Base-by-base conservation (phyloP, 495 filamentous ascomycete species). In the Hyaloscypha bicolor region DNA sequence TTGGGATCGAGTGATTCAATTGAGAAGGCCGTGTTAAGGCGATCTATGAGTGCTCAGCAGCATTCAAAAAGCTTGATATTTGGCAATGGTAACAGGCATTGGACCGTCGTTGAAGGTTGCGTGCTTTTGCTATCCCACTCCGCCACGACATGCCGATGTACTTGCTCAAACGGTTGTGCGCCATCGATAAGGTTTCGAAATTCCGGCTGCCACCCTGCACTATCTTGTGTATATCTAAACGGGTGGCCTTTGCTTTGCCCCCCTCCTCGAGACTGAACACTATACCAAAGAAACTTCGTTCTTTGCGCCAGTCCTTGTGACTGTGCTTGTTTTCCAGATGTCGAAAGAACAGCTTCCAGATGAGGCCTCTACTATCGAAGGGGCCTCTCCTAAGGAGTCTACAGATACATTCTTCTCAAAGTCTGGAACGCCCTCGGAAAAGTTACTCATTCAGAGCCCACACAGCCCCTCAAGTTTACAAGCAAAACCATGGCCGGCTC, bases 401-500 rank as follows among this genome's bases (percentile, higher is more conserved):
- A 32, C 21, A 32, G n/a, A 55, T 32, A 55, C 42, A 48, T 19
- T 48, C 9, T 14, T 48, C 2, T 19, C 16, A 19, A 19, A 48
- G 42, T 48, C 16, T 19, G 42, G 42, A 48, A 25, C 62, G 32
- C 19, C 48, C 4, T 31, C 48, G 19, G 62, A 55, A n/a, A 63
- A 55, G 45, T 9, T 45, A 53, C 16, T 16, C 22, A 29, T 19
- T 8, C 14, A n/a, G 6, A 53, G 55, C 30, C 21, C 56, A 6
- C 32, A 22, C 14, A 70, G 59, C 39, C 45, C 63, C 9, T 33
- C 66, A 30, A 70, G 57, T 39, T 45, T 66, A 52, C 68, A 58
- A 9, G 58, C 63, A 39, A 70, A 70, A 29, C 68, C 68, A 63
- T 70, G 68, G 68, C 68, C 68, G 29, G 12, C 58, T 9, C 57